Evolutionary conservation across 495 filamentous ascomycete genomes (phyloP).

Genomic region (Daldinia bambusicola): DNA sequence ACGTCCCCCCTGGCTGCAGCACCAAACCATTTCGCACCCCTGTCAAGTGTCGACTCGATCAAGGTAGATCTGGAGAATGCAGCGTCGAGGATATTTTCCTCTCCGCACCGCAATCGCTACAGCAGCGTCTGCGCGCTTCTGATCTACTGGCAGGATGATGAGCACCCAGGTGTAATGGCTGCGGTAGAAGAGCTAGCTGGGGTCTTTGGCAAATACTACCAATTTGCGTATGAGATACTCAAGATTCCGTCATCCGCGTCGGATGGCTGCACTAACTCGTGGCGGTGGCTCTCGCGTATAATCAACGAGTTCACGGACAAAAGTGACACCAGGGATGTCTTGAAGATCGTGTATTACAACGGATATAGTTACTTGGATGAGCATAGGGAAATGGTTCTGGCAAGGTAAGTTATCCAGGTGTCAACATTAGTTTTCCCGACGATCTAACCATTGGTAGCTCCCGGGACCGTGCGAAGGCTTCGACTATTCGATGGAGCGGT

Average conservation of each 20-base stretch:
- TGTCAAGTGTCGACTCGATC: conserved; percentile 54
- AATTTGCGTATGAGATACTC: conserved; percentile 54
- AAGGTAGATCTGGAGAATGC: conserved; percentile 54
- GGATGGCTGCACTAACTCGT: conserved; percentile 54
- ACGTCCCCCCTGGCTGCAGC: conserved; percentile 41
- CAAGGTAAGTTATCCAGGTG: conserved; percentile 51
- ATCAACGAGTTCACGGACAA: conserved; percentile 58
- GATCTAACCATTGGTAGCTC: conserved; percentile 49
- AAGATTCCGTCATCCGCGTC: conserved; percentile 53
- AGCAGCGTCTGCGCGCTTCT: conserved; percentile 55
- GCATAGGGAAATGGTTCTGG: conserved; percentile 59
- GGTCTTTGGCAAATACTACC: conserved; percentile 56
- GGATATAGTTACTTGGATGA: conserved; percentile 59
- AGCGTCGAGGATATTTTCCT: conserved; percentile 54
- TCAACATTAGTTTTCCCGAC: conserved; percentile 8
- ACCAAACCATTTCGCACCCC: conserved; percentile 40
- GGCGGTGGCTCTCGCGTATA: conserved; percentile 55
- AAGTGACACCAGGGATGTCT: conserved; percentile 56
- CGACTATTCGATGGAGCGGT: conserved; percentile 57
- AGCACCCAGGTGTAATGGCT: conserved; percentile 46
- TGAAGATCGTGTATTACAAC: conserved; percentile 62
- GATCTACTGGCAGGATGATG: conserved; percentile 60
- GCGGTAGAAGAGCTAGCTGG: conserved; percentile 54
- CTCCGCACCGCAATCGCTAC: conserved; percentile 57
- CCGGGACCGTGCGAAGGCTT: conserved; percentile 51